Base-by-base conservation (phyloP, 768 basidiomycete species). In the Lanmaoa pseudosensibilis region DNA sequence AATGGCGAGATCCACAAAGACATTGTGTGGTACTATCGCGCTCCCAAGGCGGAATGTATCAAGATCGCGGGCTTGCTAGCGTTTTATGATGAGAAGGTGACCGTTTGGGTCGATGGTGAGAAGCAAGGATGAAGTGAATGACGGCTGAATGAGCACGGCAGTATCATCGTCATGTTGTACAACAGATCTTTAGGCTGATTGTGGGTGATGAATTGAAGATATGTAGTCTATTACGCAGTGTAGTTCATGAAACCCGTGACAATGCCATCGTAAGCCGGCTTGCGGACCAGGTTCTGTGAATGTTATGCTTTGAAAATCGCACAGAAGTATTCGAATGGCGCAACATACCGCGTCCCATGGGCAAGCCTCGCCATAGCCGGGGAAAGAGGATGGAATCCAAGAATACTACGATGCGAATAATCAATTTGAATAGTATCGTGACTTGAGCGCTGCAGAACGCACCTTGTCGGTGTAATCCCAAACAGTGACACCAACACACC, bases 11-110 rank as follows among this genome's bases (percentile, higher is more conserved):
- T 67, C 16, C 64, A 75, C 38, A 72, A 81, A 32, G 77, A 85
- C 52, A 67, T 86, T 5, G 80, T 83, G 16, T 88, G 87, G 86
- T 86, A 79, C 76, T 87, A 88, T 68, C 79, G 77, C 27, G 75
- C 76, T 38, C 79, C 85, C 0, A 77, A 71, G 15, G 70, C 72
- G 0, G 86, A 86, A 57, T 80, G 80, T 39, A 71, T 76, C 4
- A 74, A 69, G 21, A 78, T 87, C 45, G 73, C 68, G 48, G 84
- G 84, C 18, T 77, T 77, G 55, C 69, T 83, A 8, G 80, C 83
- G 0, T 87, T 86, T 65, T 84, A 83, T 58, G 84, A 88, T 51
- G 85, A 88, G 61, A 85, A 83, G 57, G 80, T 87, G 27, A 84
- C 86, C 51, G 78, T 87, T 13, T 88, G 77, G 73, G 65, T 88